These are phyloP conservation scores for Penicillium sp. DNA, from an alignment of 2,329 filamentous ascomycete genomes.

Conservation along the genomic window DNA sequence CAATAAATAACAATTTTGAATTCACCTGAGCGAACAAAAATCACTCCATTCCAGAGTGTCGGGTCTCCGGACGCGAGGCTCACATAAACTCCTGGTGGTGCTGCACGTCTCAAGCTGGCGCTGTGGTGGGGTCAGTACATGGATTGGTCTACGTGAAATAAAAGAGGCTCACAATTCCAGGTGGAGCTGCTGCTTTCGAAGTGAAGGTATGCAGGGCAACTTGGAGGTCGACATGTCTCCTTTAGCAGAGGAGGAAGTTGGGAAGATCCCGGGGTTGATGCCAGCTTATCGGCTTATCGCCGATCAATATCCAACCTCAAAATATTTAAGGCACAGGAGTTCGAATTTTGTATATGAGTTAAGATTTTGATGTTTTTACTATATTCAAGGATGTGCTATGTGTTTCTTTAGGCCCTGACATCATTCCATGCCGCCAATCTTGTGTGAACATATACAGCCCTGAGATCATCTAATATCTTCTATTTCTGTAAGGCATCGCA, in stretches of 20 bases:
- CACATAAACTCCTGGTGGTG: conserved; percentile 83
- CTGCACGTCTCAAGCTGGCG: conserved; percentile 74
- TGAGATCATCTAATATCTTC: too few relatives aligned
- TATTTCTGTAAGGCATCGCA: too few relatives aligned
- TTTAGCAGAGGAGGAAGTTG: neutral
- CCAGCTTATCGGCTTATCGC: conserved; percentile 15
- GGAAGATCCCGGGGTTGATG: neutral
- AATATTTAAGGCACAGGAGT: neutral
- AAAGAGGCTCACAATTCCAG: conserved; percentile 72
- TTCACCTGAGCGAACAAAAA: conserved; percentile 85
- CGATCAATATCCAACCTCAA: neutral
- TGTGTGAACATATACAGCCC: neutral
- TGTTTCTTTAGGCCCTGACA: neutral
- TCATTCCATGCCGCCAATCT: neutral
- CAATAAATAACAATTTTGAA: neutral
- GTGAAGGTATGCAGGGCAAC: conserved; percentile 46
- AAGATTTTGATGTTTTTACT: neutral
- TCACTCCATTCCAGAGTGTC: conserved; percentile 80
- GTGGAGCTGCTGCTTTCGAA: conserved; percentile 73
- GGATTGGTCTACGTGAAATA: neutral
- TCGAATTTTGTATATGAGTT: neutral
- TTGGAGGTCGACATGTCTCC: conserved; percentile 35
- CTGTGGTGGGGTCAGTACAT: conserved; percentile 46
- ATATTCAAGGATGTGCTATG: neutral
- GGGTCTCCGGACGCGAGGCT: conserved; percentile 78